Evolutionary conservation across 1,284 basidiomycete genomes (phyloP).

Genomic region (Rhizopogon hawkerae): DNA sequence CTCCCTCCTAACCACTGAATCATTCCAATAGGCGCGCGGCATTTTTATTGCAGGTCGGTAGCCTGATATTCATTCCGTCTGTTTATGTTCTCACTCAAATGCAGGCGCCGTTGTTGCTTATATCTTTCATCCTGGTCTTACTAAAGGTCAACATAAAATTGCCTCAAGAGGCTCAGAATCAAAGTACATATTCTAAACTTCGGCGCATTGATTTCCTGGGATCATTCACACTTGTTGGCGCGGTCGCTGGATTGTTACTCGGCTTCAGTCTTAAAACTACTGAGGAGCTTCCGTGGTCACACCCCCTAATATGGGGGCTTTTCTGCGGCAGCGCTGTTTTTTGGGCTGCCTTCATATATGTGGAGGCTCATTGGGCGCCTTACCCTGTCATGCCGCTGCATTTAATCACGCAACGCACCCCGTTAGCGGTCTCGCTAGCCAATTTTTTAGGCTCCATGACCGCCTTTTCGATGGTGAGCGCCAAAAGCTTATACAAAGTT

Average conservation of each 20-base stretch:
- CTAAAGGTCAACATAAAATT: slow-evolving; percentile 68
- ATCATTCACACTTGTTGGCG: slow-evolving; percentile 66
- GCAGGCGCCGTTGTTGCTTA: slow-evolving; percentile 66
- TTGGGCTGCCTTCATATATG: slow-evolving; percentile 54
- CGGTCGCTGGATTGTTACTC: slow-evolving; percentile 68
- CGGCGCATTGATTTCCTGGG: slow-evolving; percentile 78
- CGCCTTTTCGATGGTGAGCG: slow-evolving; percentile 73
- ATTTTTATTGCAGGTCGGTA: slow-evolving; percentile 57
- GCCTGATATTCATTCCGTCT: slow-evolving; percentile 10
- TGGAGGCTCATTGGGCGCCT: slow-evolving; percentile 65
- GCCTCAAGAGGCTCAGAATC: slow-evolving; percentile 50
- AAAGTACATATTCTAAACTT: slow-evolving; percentile 55
- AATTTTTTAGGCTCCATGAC: slow-evolving; percentile 73
- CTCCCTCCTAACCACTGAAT: slow-evolving; percentile 11
- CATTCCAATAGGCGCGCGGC: slow-evolving; percentile 47
- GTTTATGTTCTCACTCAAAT: slow-evolving; percentile 8
- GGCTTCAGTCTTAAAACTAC: slow-evolving; percentile 75
- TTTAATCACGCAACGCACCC: slow-evolving; percentile 67
- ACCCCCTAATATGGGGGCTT: slow-evolving; percentile 61
- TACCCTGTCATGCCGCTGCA: slow-evolving; percentile 83
- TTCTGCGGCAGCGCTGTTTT: slow-evolving; percentile 49
- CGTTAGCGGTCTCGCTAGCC: slow-evolving; percentile 69
- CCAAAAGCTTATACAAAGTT: not conserved
- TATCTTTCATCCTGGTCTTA: slow-evolving; percentile 61
- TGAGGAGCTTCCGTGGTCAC: slow-evolving; percentile 71